A percentile compares a stretch with the other conserved stretches of the same genome.
phyloP scores from a whole-genome alignment of 352 stramenopile genomes.

The Saprolegnia parasitica region DNA sequence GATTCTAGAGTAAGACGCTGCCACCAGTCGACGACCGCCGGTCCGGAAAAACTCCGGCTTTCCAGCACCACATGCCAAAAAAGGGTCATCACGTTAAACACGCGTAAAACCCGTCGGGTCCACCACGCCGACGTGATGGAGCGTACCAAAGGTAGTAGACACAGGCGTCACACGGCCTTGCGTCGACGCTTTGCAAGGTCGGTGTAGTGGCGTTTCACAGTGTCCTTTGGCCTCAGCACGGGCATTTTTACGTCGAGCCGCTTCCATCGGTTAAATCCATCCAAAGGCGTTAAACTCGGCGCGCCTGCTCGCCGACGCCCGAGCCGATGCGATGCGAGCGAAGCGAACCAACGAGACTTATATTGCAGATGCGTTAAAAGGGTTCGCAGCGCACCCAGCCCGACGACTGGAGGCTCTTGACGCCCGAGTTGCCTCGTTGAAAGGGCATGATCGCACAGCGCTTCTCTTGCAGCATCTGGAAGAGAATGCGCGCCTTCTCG shows the following conservation, averaged over 20 bases:
- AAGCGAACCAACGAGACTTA: not conserved
- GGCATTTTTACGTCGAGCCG: too few species aligned
- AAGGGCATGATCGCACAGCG: slow-evolving; percentile 23
- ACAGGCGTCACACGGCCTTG: too few species aligned
- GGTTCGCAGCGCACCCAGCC: slow-evolving; percentile 24
- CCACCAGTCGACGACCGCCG: not conserved
- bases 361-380: slow-evolving; percentile 1
- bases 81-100: not conserved
- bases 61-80: not conserved
- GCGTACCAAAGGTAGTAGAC: too few species aligned
- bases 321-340: too few species aligned
- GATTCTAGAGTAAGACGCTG: not conserved
- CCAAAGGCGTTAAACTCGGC: too few species aligned
- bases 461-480: not conserved
- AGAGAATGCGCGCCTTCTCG: slow-evolving; percentile 18
- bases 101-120: too few species aligned
- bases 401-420: slow-evolving; percentile 24
- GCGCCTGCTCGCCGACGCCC: too few species aligned
- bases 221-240: too few species aligned
- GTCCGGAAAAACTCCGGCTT: slow-evolving; percentile 1
- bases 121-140: too few species aligned
- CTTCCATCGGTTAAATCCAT: too few species aligned
- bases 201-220: too few species aligned
- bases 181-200: too few species aligned
- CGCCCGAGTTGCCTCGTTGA: slow-evolving; percentile 14